A percentile compares a stretch with the other conserved stretches of the same genome.
These are phyloP conservation scores for Ilyonectria destructans DNA, from an alignment of 2,329 filamentous ascomycete genomes.

Conservation along the genomic window DNA sequence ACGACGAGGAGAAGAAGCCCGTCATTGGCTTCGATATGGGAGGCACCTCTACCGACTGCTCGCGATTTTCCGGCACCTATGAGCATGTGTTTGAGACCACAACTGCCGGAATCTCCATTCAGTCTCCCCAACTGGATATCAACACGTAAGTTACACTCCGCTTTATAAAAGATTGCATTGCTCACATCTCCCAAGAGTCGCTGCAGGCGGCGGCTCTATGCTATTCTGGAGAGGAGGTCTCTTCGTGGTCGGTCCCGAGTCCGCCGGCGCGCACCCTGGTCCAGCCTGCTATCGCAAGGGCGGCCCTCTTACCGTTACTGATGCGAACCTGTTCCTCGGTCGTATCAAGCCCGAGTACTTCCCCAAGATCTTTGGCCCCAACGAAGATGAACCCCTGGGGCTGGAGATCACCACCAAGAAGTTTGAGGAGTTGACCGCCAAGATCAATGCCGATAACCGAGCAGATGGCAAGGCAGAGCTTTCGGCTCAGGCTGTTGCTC, in stretches of 20 bases:
- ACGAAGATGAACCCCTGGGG: constrained; percentile 72
- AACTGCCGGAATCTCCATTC: constrained; percentile 84
- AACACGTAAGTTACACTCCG: constrained; percentile 68
- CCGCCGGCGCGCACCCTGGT: constrained; percentile 79
- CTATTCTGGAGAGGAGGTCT: constrained; percentile 82
- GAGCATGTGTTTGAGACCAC: constrained; percentile 79
- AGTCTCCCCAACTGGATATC: constrained; percentile 86
- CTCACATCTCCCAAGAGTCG: constrained; percentile 62
- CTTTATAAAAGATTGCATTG: too few relatives aligned
- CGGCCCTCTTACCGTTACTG: constrained; percentile 80
- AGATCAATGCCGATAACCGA: constrained; percentile 58
- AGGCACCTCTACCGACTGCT: constrained; percentile 84
- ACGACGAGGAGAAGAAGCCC: constrained; percentile 76
- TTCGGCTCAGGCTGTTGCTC: constrained; percentile 55
- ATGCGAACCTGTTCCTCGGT: constrained; percentile 80
- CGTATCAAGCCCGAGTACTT: constrained; percentile 76
- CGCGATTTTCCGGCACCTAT: constrained; percentile 70
- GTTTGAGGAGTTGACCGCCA: constrained; percentile 59
- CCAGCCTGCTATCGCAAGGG: constrained; percentile 83
- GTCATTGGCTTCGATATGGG: constrained; percentile 83
- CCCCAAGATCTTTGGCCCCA: constrained; percentile 80
- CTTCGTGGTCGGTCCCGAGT: constrained; percentile 82
- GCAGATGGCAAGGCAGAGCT: constrained; percentile 49
- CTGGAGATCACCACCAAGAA: constrained; percentile 58
- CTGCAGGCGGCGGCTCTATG: constrained; percentile 81